Base-by-base conservation (phyloP, 2,329 filamentous ascomycete genomes). In the Alternaria novae-zelandiae region DNA sequence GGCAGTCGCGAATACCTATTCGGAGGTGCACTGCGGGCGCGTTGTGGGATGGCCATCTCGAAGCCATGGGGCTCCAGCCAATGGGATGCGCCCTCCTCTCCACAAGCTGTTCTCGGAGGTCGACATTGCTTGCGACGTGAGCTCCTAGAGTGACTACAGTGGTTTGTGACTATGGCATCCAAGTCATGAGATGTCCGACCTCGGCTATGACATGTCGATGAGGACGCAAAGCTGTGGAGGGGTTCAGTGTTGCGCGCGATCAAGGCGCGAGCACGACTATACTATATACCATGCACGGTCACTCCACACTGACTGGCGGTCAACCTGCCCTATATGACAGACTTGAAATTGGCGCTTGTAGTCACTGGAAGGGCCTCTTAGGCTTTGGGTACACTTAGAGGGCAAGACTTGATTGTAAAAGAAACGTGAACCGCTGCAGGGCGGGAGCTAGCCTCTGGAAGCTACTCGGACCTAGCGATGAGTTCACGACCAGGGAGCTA, bases 101-200 rank as follows among this genome's bases (percentile, higher is more conserved):
- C 76, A 77, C 74, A 73, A 71, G 74, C 70, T 63, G 60, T 41
- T 7, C 59, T 64, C 62, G 53, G 64, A 72, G 65, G 69, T 68
- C 69, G 67, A 69, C 69, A 70, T 66, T 57, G 63, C 66, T 54
- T 55, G 28, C 44, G 26, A 28, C 56, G 15, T 28, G 32, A 26
- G 32, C 55, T 13, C 61, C 60, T 61, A 54, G 63, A 66, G 64
- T 53, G 54, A 63, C 55, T 63, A 49, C 47, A 20, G 47, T 26
- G 30, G 36, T 43, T 20, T 64, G 50, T 64, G 55, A 54, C 64
- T 53, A 57, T n/a, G 54, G 43, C 41, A 46, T 53, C n/a, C 15
- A 12, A 17, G 50, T 51, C 60, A 63, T 53, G 25, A 49, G 41
- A 43, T 30, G 20, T 58, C 36, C 43, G 43, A 55, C 59, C 23